Base-by-base conservation (phyloP, 257 asterid genomes). In the Solanum medicagineum region DNA sequence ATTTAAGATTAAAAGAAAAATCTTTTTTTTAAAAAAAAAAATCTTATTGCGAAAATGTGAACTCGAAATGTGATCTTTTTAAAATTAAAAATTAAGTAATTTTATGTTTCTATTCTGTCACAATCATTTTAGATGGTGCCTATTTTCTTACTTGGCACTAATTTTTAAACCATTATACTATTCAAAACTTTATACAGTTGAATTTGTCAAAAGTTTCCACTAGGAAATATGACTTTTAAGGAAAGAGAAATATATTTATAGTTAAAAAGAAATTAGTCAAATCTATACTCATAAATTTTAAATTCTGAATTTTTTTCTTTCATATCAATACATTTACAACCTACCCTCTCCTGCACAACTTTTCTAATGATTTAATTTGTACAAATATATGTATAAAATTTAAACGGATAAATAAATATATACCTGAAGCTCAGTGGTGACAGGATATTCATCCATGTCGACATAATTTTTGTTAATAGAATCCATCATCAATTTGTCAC, bases 371-470 rank as follows among this genome's bases (percentile, higher is more conserved):
- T 32, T 4, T 32, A 7, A 32, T 68, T 32, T 0, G 14, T 32
- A 13, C 2, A 68, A 16, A 73, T 12, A 73, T 45, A 3, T 3
- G 3, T 2, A 74, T 47, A 47, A 7, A 47, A 22, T 8, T 22
- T 47, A 74, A 14, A 47, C 42, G 42, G 40, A 36, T 4, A 36
- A 36, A 36, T 36, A 36, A 36, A 5, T 36, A 36, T 4, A 36
- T 36, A 85, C 99, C 97, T 95, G 99, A 29, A 95, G 91, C 86
- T 95, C 99, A 73, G 99, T 95, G 55, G 98, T 95, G 59, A 95
- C 98, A 2, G 98, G 98, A 82, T 95, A 95, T 77, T 95, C 99
- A 90, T 95, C 99, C 99, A 95, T 95, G 88, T 95, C 99, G 13
- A 95, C 98, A 51, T 95, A 95, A 74, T 95, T 94, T 54, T 95